A percentile compares a stretch with the other conserved stretches of the same genome.
Conservation (phyloP, 805 yeast genomes). For the Monosporozyma aquatica region DNA sequence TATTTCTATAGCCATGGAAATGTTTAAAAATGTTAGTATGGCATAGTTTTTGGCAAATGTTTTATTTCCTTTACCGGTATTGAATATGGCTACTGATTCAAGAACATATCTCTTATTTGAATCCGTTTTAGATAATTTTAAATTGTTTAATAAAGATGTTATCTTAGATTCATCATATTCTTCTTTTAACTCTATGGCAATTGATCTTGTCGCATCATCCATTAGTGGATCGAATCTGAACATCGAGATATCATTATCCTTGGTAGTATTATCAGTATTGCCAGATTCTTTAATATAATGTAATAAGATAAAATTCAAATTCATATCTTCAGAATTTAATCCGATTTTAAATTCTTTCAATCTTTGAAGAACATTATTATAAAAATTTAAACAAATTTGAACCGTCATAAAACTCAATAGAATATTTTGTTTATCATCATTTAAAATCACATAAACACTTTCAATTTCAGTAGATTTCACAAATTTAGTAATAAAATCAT, state of each 20-base stretch:
- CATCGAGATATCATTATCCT: slow-evolving; percentile 6
- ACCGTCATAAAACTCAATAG: slow-evolving; percentile 28
- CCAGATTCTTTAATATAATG: slow-evolving; percentile 23
- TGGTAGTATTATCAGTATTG: slow-evolving; percentile 12
- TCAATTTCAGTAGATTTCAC: slow-evolving; percentile 57
- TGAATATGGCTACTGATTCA: slow-evolving; percentile 21
- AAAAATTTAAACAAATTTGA: slow-evolving; percentile 31
- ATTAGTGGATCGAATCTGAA: slow-evolving; percentile 1
- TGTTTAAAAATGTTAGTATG: slow-evolving; percentile 21
- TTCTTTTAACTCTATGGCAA: slow-evolving; percentile 17
- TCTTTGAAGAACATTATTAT: slow-evolving; percentile 31
- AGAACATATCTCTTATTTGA: slow-evolving; percentile 21
- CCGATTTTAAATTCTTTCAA: slow-evolving; percentile 30
- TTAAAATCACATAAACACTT: slow-evolving; percentile 38
- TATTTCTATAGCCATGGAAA: slow-evolving; percentile 23
- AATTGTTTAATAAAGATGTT: slow-evolving; percentile 11
- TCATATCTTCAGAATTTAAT: slow-evolving; percentile 33
- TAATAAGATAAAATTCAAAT: slow-evolving; percentile 29
- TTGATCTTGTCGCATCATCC: slow-evolving; percentile 25
- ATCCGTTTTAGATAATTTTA: slow-evolving; percentile 7
- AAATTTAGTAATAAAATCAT: slow-evolving; percentile 30
- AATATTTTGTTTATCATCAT: slow-evolving; percentile 25
- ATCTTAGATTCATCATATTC: slow-evolving; percentile 8
- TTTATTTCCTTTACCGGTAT: slow-evolving; percentile 8
- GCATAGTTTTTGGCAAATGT: slow-evolving; percentile 18